Base-by-base conservation (phyloP, 768 basidiomycete genomes). In the Paxillus involutus region DNA sequence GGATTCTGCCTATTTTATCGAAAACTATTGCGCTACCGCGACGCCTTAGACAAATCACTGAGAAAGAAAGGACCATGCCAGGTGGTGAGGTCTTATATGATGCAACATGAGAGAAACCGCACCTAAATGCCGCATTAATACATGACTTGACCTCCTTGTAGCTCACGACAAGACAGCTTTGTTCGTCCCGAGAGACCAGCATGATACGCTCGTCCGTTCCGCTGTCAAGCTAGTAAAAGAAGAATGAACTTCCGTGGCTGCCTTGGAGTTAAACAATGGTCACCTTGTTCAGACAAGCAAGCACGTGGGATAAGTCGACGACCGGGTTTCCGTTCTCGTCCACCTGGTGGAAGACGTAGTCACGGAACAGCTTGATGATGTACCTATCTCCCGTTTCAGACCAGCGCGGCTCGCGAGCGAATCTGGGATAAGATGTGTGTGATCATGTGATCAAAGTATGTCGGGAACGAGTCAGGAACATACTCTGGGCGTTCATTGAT, bases 401-500 rank as follows among this genome's bases (percentile, higher is more conserved):
- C 97, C 97, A 99, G 3, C 95, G 82, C 2, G 91, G 85, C 63
- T 98, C 96, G 40, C 89, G 87, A n/a, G 94, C 89, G 63, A 97
- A 97, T 63, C 94, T 95, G 19, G 42, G n/a, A n/a, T 3, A 33
- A 51, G 44, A n/a, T 6, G 4, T 62, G 29, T 58, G 47, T 35
- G 51, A 50, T 33, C 30, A 6, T 58, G 47, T 35, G 51, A 50
- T 33, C 30, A 6, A 9, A 32, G 26, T 37, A 17, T 40, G 9
- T 13, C 16, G 17, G 14, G 11, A 17, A 40, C n/a, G 3, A 37
- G 9, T 39, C 21, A 51, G 35, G 16, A 6, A 80, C 91, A 51
- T 66, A 98, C 94, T 98, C 97, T 3, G 97, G 96, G n/a, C 97
- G 81, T 67, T 99, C 97, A 68, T 98, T 98, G 75, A 99, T 98